Base-by-base conservation (phyloP, 179 eudicot genomes). In the Amaranthus tricolor region DNA sequence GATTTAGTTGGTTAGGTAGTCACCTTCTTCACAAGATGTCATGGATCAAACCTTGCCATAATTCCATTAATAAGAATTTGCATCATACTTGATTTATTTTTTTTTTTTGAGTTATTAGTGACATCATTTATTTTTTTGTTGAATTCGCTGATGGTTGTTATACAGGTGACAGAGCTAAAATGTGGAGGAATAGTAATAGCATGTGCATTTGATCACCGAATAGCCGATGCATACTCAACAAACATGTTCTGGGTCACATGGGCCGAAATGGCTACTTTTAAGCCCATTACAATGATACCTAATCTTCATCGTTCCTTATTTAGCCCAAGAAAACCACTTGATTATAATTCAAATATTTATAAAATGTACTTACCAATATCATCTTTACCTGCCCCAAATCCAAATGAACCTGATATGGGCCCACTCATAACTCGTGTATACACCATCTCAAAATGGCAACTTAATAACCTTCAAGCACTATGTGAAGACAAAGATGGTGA, bases 171-270 rank as follows among this genome's bases (percentile, higher is more conserved):
- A 0, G 74, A 81, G 71, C 52, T 87, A 5, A 76, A 76, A 70
- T 87, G 90, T 11, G 86, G 88, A 6, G 83, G 79, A 60, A 74
- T 80, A 17, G 82, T 84, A 66, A 75, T 87, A 52, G 87, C 76
- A 0, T 87, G 90, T 59, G 72, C 89, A 5, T 85, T 87, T 49
- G 87, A 87, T 45, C 90, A 87, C 31, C 81, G 87, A 43, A 85
- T 87, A 19, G 79, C 86, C 0, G 90, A 87, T 52, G 89, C 89
- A 7, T 80, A 84, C 82, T 84, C 89, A 0, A 77, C 86, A 48
- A 80, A 84, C 84, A 76, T 87, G 86, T 85, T 87, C 55, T 84
- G 82, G 9, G 82, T 82, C 3, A 75, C 90, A 7, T 87, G 90
- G 90, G 84, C 89, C 7, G 82, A 82, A 47, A 77, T 83, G 44